phyloP scores from a whole-genome alignment of 352 stramenopile species.

The Phytophthora colocasiae region DNA sequence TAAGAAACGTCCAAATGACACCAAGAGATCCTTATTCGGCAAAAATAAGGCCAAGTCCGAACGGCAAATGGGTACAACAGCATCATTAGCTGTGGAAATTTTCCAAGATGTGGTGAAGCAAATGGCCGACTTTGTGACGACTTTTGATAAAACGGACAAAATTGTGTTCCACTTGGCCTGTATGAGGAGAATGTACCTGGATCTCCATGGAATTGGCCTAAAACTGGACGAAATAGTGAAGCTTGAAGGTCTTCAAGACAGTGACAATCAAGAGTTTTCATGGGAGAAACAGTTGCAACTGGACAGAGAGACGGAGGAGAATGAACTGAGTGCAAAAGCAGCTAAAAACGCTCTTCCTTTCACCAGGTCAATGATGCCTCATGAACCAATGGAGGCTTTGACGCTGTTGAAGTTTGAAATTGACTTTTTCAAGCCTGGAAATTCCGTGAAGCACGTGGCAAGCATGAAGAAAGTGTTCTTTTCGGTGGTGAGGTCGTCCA shows the following conservation, averaged over 20 bases:
- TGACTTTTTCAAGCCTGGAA: conserved; percentile 34
- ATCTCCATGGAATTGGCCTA: conserved; percentile 5
- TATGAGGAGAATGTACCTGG: conserved; percentile 30
- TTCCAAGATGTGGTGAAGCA: conserved; percentile 18
- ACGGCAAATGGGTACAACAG: not conserved
- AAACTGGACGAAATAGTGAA: conserved; percentile 18
- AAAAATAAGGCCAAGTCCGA: conserved; percentile 10
- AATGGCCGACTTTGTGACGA: conserved; percentile 5
- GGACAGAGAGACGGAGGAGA: conserved; percentile 23
- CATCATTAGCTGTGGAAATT: not conserved
- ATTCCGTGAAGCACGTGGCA: conserved; percentile 33
- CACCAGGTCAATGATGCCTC: conserved; percentile 29
- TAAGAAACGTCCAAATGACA: conserved; percentile 16
- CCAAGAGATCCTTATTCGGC: not conserved
- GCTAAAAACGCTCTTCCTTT: conserved; percentile 42
- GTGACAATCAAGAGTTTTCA: not conserved
- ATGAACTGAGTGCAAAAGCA: conserved; percentile 13
- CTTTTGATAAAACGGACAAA: conserved; percentile 24
- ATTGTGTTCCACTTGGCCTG: conserved; percentile 35
- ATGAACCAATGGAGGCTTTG: conserved; percentile 44
- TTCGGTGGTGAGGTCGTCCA: conserved; percentile 39
- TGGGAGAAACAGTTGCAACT: conserved; percentile 16
- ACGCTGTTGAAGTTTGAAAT: conserved; percentile 49
- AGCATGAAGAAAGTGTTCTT: conserved; percentile 49
- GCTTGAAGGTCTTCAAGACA: not conserved